Evolutionary conservation across 345 rosid species (phyloP).

Genomic region (Erysimum cheiranthoides): DNA sequence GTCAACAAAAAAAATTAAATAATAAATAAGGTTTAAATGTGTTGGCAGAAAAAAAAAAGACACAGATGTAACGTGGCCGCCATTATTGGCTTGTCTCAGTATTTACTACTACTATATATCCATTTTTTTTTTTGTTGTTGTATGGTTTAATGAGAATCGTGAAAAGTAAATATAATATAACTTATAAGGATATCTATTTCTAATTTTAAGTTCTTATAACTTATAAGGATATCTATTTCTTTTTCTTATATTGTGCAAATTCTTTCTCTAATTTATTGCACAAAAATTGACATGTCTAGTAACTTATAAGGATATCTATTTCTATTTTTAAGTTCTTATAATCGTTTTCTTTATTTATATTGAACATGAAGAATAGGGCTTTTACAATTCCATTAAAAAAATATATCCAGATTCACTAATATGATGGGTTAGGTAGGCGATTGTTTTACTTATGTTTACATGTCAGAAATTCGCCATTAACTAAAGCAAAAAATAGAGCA

Average conservation of each 20-base stretch:
- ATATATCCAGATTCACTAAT: background rate
- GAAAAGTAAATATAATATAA: too few species aligned
- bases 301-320: background rate
- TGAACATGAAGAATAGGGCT: background rate
- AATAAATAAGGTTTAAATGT: background rate
- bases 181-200: too few species aligned
- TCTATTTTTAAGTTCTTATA: background rate
- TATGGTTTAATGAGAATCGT: too few species aligned
- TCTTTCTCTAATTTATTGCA: too few species aligned
- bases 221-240: too few species aligned
- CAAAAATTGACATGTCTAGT: background rate
- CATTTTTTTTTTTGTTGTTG: too few species aligned
- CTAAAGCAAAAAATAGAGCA: background rate
- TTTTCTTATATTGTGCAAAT: too few species aligned
- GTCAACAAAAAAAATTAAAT: slow-evolving; percentile 21
- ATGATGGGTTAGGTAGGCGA: background rate
- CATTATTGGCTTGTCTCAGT: slow-evolving; percentile 15
- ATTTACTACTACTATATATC: too few species aligned
- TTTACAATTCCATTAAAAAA: background rate
- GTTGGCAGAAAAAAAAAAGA: slow-evolving; percentile 9
- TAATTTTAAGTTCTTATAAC: too few species aligned
- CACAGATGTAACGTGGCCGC: slow-evolving; percentile 38
- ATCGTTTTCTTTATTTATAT: background rate
- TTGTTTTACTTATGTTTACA: background rate
- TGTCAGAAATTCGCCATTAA: background rate